Base-by-base conservation (phyloP, 257 asterid genomes). In the Ehretia macrophylla region DNA sequence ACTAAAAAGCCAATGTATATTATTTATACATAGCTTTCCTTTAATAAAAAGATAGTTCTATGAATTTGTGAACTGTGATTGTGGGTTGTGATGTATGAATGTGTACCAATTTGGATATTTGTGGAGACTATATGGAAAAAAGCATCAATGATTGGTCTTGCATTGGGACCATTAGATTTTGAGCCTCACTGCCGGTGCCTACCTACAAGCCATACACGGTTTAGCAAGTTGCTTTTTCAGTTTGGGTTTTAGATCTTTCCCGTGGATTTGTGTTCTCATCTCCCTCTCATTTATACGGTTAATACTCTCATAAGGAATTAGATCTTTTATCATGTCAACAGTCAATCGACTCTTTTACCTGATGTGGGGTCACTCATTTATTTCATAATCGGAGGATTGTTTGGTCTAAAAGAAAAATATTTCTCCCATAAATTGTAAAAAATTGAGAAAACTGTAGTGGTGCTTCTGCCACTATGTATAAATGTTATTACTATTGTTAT, bases 1-100 rank as follows among this genome's bases (percentile, higher is more conserved):
- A 77, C 79, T 60, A 52, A 40, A 68, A 72, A 72, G 74, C 69
- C 23, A 62, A 65, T 77, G 69, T 80, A 82, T 77, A 64, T n/a
- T n/a, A n/a, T 72, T 77, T 75, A 70, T 55, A 65, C 51, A 23
- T 59, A 56, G 60, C 69, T 59, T 51, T 73, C 63, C 64, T 17
- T 18, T 11, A 74, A 65, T 76, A 70, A 78, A 74, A 68, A 62
- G 68, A 50, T 50, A 42, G 50, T 20, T 52, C 8, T 37, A 8
- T 27, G 12, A 1, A n/a, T 40, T 27, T 11, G 19, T 55, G 58
- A 74, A 62, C 59, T 68, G 56, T 66, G 59, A 39, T 59, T 52
- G 51, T 63, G 74, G 11, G 5, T 8, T 1, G 62, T 42, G 48
- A 44, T 67, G 60, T 49, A 51, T 6, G 35, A 6, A 27, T 27